phyloP scores from a whole-genome alignment of 1,139 yeast species.

The Debaryomyces coudertii region DNA sequence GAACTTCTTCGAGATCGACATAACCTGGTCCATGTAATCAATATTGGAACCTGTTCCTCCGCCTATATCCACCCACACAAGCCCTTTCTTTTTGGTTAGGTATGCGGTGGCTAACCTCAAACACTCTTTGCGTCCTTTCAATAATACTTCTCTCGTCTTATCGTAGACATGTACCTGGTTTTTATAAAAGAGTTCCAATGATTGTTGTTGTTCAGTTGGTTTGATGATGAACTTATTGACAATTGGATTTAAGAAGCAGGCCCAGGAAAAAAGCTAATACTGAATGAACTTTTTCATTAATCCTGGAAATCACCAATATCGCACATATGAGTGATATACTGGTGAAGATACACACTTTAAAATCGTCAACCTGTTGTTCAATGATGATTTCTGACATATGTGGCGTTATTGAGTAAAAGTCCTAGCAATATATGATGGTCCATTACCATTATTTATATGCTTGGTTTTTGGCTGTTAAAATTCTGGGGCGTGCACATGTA shows the following conservation, averaged over 20 bases:
- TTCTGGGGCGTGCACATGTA: conserved; percentile 11
- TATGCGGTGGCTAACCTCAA: conserved; percentile 63
- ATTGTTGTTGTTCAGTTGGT: conserved; percentile 58
- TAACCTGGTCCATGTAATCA: conserved; percentile 66
- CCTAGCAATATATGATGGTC: background rate
- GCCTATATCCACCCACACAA: conserved; percentile 84
- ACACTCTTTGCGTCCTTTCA: conserved; percentile 73
- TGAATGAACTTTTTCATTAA: conserved; percentile 33
- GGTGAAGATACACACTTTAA: conserved; percentile 16
- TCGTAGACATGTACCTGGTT: conserved; percentile 80
- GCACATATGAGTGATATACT: conserved; percentile 21
- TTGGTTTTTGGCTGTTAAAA: conserved; percentile 7
- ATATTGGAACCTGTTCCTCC: conserved; percentile 87
- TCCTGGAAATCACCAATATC: conserved; percentile 21
- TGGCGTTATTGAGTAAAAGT: background rate
- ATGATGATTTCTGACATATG: conserved; percentile 10
- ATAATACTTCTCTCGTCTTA: conserved; percentile 61
- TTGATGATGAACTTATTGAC: conserved; percentile 42
- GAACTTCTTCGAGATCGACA: conserved; percentile 54
- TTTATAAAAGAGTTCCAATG: conserved; percentile 71
- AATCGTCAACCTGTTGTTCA: conserved; percentile 9
- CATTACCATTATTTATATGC: conserved; percentile 4
- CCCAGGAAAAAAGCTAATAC: conserved; percentile 45
- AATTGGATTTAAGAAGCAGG: conserved; percentile 74
- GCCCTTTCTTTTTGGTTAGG: conserved; percentile 42